phyloP scores from a whole-genome alignment of 352 stramenopile species.

The Phytophthora pseudosyringae region DNA sequence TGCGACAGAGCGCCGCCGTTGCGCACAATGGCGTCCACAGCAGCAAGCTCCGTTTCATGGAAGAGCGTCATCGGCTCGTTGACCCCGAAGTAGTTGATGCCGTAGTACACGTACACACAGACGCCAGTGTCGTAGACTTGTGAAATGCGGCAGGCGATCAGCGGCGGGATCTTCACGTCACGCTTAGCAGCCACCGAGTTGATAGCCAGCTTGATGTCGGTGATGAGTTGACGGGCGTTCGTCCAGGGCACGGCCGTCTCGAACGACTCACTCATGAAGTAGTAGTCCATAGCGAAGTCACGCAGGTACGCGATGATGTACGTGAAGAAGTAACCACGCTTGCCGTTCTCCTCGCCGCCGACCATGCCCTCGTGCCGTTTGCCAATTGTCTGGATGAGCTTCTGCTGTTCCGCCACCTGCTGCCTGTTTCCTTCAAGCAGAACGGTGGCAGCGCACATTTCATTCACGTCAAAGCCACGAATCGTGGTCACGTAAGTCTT shows the following conservation, averaged over 20 bases:
- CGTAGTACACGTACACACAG: conserved; percentile 97
- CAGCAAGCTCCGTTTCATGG: conserved; percentile 71
- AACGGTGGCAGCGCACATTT: conserved; percentile 89
- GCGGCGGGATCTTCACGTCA: conserved; percentile 75
- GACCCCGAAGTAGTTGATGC: conserved; percentile 92
- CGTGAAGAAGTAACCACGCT: conserved; percentile 94
- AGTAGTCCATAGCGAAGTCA: conserved; percentile 94
- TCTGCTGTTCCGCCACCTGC: conserved; percentile 56
- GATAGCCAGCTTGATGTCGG: conserved; percentile 65
- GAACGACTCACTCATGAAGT: conserved; percentile 93
- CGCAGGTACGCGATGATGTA: conserved; percentile 95
- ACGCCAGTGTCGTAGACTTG: conserved; percentile 96
- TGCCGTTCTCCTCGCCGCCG: conserved; percentile 85
- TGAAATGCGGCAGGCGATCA: conserved; percentile 93
- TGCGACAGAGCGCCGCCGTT: conserved; percentile 94
- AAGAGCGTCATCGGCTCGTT: conserved; percentile 84
- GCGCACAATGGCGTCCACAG: conserved; percentile 87
- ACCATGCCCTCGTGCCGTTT: conserved; percentile 82
- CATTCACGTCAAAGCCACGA: conserved; percentile 70
- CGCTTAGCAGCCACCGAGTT: conserved; percentile 40
- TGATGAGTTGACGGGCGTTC: conserved; percentile 61
- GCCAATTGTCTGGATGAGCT: conserved; percentile 68
- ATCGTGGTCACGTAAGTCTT: conserved; percentile 88
- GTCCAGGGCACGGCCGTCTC: conserved; percentile 88
- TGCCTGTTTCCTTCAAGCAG: conserved; percentile 83